A percentile compares a stretch with the other conserved stretches of the same genome.
These are phyloP conservation scores for Ricinus communis DNA, from an alignment of 345 rosid genomes.

Conservation along the genomic window DNA sequence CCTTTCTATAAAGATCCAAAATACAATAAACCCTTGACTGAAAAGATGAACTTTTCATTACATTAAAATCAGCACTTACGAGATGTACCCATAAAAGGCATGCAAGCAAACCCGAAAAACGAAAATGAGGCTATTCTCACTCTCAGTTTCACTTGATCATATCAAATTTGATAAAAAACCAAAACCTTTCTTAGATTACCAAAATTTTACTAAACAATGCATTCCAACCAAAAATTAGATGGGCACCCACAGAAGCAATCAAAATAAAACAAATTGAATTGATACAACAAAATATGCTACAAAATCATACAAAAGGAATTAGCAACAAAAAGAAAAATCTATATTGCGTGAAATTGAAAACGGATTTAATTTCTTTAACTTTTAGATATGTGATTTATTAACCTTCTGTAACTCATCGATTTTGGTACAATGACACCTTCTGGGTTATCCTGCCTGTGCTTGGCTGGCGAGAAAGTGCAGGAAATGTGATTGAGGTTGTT, in stretches of 20 bases:
- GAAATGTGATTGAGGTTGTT: neutral
- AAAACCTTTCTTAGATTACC: neutral
- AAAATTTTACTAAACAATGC: neutral
- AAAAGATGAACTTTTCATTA: no score
- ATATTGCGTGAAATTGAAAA: neutral
- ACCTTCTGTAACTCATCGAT: conserved; percentile 25
- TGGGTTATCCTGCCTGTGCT: neutral
- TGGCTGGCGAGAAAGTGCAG: neutral
- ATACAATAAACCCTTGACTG: neutral
- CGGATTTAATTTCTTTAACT: no score
- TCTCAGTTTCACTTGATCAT: conserved; percentile 3
- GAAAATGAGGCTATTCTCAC: neutral
- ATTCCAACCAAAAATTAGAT: neutral
- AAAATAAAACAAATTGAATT: neutral
- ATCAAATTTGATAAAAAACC: neutral
- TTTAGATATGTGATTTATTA: neutral
- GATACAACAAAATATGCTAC: no score
- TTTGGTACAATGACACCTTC: neutral
- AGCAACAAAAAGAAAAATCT: neutral
- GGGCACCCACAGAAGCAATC: neutral
- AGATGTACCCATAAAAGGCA: conserved; percentile 11
- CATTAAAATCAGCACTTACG: neutral
- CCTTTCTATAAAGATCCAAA: neutral
- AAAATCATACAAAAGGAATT: neutral
- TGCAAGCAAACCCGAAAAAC: neutral